A percentile compares a stretch with the other conserved stretches of the same genome.
phyloP scores from a whole-genome alignment of 768 basidiomycete species.

The Pisolithus orientalis region DNA sequence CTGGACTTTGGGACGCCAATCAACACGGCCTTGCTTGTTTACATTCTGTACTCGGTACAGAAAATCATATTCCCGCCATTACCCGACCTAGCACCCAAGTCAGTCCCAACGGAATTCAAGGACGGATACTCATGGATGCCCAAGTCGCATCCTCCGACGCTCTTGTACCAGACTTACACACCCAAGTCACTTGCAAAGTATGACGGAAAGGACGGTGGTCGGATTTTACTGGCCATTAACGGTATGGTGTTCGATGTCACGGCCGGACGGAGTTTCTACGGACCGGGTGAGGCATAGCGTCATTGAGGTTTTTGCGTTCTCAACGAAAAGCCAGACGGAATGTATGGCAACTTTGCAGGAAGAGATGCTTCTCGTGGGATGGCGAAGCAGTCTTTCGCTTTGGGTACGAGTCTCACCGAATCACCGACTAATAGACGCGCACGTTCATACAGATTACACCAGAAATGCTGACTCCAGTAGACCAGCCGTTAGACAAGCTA shows the following conservation, averaged over 20 bases:
- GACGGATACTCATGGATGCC: slow-evolving; percentile 92
- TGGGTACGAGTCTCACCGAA: slow-evolving; percentile 46
- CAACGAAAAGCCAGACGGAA: slow-evolving; percentile 55
- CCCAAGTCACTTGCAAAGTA: slow-evolving; percentile 69
- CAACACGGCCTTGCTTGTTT: slow-evolving; percentile 72
- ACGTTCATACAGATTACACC: slow-evolving; percentile 2
- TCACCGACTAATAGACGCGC: not conserved
- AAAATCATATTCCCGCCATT: slow-evolving; percentile 68
- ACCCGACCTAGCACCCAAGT: slow-evolving; percentile 33
- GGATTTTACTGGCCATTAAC: slow-evolving; percentile 84
- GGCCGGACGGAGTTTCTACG: slow-evolving; percentile 85
- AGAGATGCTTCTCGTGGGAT: slow-evolving; percentile 93
- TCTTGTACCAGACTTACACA: slow-evolving; percentile 74
- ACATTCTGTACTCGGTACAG: slow-evolving; percentile 73
- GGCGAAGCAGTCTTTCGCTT: slow-evolving; percentile 95
- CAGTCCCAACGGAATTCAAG: slow-evolving; percentile 65
- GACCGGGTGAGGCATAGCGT: slow-evolving; percentile 60
- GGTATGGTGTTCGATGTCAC: slow-evolving; percentile 92
- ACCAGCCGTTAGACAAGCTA: slow-evolving; percentile 81
- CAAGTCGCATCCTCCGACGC: slow-evolving; percentile 67
- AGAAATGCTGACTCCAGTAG: slow-evolving; percentile 90
- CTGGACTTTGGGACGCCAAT: slow-evolving; percentile 61
- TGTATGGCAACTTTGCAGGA: slow-evolving; percentile 97
- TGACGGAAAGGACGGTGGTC: slow-evolving; percentile 53
- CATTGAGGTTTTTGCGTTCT: slow-evolving; percentile 1